Evolutionary conservation across 176 grass and related monocot genomes (phyloP), one percentile per base, ranked within the genome.

Genomic region (Carex littledalei): DNA sequence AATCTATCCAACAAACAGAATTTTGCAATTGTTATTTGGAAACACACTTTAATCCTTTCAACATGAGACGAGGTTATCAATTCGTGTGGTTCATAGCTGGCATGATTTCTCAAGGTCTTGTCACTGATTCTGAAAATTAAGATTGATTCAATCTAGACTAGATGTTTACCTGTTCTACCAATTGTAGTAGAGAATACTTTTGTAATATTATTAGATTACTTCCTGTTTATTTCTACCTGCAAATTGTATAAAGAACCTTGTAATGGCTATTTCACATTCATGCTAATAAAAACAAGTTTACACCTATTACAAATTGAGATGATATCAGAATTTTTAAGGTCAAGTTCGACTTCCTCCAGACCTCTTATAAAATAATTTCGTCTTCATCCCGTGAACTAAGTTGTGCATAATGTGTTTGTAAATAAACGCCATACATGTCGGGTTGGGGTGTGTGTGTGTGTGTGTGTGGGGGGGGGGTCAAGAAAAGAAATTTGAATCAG

Each of bases 1-100:
- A 54, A 77, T 26, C 10, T 55, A 9, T 29, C 13, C 45, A 31
- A 50, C 70, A 49, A 50, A 50, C 43, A 50, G 43, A 74, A 6
- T 10, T 50, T 52, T 74, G 70, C 70, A 74, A 74, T 31, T 70
- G 67, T 9, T 69, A 69, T 69, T 32, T 69, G 18, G 66, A 69
- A 35, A 35, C 31, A 35, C 12, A 34, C 31, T 68, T 68, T 35
- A 13, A 4, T 37, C 65, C 17, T 59, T 59, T 58, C 55, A 58
- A 5, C 55, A 58, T 58, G 18, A 57, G 15, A 29, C 55, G 55
- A 17, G 13, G 14, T 57, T 57, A 18, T 6, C 6, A 59, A 57
- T 57, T 73, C 9, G 9, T 8, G 3, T 50, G 12, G 26, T 50
- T 52, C 45, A 74, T 74, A 21, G 4, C 0, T 74, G n/a, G 11